Evolutionary conservation across 768 basidiomycete species (phyloP), one percentile per base, ranked within the genome.

Genomic region (Suillus lakei): DNA sequence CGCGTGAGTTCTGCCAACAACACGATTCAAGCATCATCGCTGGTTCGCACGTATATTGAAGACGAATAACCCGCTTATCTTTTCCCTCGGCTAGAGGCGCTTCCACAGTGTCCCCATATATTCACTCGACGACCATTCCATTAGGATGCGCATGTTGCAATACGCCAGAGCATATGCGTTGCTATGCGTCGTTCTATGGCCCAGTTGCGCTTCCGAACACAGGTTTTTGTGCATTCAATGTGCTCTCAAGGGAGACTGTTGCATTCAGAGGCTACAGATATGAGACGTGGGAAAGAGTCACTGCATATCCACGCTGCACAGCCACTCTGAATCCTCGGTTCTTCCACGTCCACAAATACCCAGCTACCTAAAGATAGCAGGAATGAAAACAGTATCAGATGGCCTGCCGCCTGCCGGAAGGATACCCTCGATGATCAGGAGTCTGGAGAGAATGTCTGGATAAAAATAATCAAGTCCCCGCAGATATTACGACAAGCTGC

Each of bases 91-190:
- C 18, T 99, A 98, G 97, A 82, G 98, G 58, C 85, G 97, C 41
- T 99, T 99, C 83, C 97, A 99, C 77, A 91, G 88, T 0, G 82
- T 97, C 8, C 97, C 98, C 3, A 91, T 98, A 68, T 99, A 98
- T 78, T 95, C 95, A n/a, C 82, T 99, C 26, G 98, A 99, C 75
- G 98, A 99, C 78, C 96, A 98, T 74, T 94, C 92, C 12, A 97
- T 98, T 69, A 92, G 98, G 18, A 98, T 98, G 90, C 93, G 98
- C 41, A 93, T 99, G 91, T 91, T 99, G 80, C 99, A 99, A 99
- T 76, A 98, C 98, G 0, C 97, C 98, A 0, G 98, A 99, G 79
- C 98, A 99, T 74, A 98, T 97, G 98, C 98, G 99, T 75, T 99
- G 98, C 73, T 97, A 91, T 73, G 97, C 96, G 3, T 97, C 96